Evolutionary conservation across 352 stramenopile genomes (phyloP), one percentile per base, ranked within the genome.

Genomic region (Globisporangium barbulae): DNA sequence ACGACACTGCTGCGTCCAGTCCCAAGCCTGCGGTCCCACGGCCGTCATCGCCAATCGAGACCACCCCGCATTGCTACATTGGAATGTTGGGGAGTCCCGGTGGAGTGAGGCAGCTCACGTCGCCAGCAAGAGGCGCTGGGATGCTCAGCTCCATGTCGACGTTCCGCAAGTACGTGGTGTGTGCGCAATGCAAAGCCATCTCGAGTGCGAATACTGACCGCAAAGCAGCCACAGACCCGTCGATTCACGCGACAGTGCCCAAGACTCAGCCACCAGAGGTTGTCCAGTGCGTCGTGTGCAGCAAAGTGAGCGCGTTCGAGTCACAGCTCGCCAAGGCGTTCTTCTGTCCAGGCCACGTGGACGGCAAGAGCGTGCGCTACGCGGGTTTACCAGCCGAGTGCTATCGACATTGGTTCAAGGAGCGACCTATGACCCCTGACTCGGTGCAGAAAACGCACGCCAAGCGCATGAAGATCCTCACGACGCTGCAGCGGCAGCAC

Each of bases 341-440:
- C 48, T 74, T 74, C 47, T 65, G 57, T 13, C 63, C 68, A 1
- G 35, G 37, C 2, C 53, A 50, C 10, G n/a, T 45, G 12, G 55
- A 49, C 21, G 68, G 65, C 6, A 74, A 69, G 53, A 55, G 68
- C 25, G 65, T 53, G 30, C 30, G 39, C 19, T 74, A 72, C 21
- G 35, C 65, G 3, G 68, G 68, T 1, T 28, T 74, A 0, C 33
- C 55, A 1, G 19, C 41, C 37, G 65, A 63, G 25, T 64, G 57
- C 61, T 74, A 74, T 28, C 68, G 61, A 5, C 35, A 61, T 21
- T 74, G 68, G 68, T 72, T 74, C 62, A 47, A 50, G 12, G 65
- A 63, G 50, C 49, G 52, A 13, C 47, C 30, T 5, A 17, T 25
- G 37, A 54, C 50, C 12, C 21, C 12, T 1, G 48, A 61, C 2